Evolutionary conservation across 352 stramenopile genomes (phyloP), one percentile per base, ranked within the genome.

Genomic region (Saprolegnia parasitica): DNA sequence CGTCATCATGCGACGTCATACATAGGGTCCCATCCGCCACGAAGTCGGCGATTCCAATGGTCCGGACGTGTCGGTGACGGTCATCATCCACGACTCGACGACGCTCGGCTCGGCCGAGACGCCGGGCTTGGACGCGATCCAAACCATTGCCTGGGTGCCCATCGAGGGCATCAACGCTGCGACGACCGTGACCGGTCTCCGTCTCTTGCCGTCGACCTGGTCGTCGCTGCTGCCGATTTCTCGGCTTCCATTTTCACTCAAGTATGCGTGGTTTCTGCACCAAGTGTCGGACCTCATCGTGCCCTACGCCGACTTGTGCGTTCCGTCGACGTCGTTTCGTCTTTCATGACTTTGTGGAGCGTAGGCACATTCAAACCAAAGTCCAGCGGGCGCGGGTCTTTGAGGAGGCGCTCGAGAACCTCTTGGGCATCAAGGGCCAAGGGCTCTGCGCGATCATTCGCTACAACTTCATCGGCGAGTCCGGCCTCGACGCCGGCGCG

Each of bases 191-290:
- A 90, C 81, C 2, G 83, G 91, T 56, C 74, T 3, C 80, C 80
- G 13, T 88, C 90, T 73, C 75, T 78, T 54, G 79, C 90, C 65
- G 77, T 71, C 32, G 71, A 77, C 0, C 73, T 83, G 4, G 13
- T 77, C 81, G 24, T 64, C 87, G 18, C 26, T 70, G n/a, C 63
- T 61, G n/a, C 16, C 32, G 21, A 52, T 70, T 16, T 70, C 63
- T 16, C 46, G 63, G 4, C 50, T 93, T 21, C 78, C 86, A n/a
- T 95, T 95, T 71, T 82, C 82, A n/a, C 79, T 80, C 47, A 95
- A 95, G 66, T 93, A 90, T 72, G 72, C 81, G 60, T 95, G 86
- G 86, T 95, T 92, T 68, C 70, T 95, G 6, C 83, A 95, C 54
- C 78, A 84, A 42, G 89, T 90, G 77, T 77, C 73, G 24, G 76